These are phyloP conservation scores for Nicotiana paniculata DNA, from an alignment of 257 asterid genomes.

Conservation along the genomic window DNA sequence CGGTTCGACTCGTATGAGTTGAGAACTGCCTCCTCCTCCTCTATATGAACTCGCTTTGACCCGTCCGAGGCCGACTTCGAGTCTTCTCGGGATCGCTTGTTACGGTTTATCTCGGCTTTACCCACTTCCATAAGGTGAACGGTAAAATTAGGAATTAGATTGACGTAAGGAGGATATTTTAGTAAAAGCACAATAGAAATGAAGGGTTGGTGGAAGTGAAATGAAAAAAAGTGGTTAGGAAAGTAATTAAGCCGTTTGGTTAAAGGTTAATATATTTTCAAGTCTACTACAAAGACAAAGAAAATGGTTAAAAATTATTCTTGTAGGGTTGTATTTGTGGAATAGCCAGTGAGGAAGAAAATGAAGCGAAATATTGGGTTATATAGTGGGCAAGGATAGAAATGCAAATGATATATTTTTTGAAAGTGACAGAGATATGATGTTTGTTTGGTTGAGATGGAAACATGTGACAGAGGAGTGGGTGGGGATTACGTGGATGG, in stretches of 20 bases:
- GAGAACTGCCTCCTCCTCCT: neutral
- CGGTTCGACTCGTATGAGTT: neutral
- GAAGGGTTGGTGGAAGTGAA: neutral
- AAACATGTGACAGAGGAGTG: neutral
- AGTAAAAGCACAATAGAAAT: neutral
- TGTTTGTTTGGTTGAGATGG: constrained; percentile 8
- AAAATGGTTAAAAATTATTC: too few relatives aligned
- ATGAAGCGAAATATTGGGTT: constrained; percentile 4
- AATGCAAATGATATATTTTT: too few relatives aligned
- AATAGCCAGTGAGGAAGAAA: neutral
- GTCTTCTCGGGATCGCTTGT: constrained; percentile 22
- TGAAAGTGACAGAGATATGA: neutral
- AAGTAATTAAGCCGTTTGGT: neutral
- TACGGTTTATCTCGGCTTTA: neutral
- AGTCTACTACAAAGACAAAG: neutral
- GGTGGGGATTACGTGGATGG: neutral
- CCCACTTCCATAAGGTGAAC: constrained; percentile 9
- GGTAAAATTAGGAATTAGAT: neutral
- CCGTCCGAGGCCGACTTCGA: constrained; percentile 14
- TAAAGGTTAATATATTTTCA: neutral
- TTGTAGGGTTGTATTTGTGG: neutral
- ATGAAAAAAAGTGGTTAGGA: neutral
- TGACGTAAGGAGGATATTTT: neutral
- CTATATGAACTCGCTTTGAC: neutral
- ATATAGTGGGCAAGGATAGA: constrained; percentile 7